Evolutionary conservation across 2,329 filamentous ascomycete species (phyloP).

Genomic region (Rhynchosporium graminicola): DNA sequence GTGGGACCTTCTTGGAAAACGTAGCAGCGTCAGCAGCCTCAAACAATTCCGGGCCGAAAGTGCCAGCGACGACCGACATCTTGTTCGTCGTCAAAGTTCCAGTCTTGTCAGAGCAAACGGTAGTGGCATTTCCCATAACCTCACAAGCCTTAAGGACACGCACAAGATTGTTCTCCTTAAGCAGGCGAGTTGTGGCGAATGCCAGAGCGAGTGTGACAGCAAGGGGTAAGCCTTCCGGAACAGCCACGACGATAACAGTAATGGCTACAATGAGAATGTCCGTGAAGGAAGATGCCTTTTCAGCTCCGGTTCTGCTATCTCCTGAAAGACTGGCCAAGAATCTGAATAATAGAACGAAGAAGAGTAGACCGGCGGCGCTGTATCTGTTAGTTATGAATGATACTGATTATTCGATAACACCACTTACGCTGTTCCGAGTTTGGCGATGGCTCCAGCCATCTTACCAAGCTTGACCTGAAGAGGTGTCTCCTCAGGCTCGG

Average conservation of each 20-base stretch:
- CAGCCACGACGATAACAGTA: constrained; percentile 68
- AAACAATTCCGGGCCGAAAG: constrained; percentile 54
- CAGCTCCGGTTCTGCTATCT: constrained; percentile 49
- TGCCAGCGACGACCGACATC: constrained; percentile 75
- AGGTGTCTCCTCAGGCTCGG: constrained; percentile 76
- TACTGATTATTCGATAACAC: too few species aligned
- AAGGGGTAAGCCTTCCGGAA: constrained; percentile 65
- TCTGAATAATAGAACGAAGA: constrained; percentile 76
- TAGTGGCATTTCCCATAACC: constrained; percentile 71
- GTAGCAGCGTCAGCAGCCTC: constrained; percentile 25
- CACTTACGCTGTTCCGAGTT: constrained; percentile 51
- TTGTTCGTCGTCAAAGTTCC: constrained; percentile 74
- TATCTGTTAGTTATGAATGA: neutral
- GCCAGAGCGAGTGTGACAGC: constrained; percentile 68
- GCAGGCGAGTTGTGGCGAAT: constrained; percentile 66
- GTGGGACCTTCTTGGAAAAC: constrained; percentile 13
- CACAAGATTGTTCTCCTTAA: constrained; percentile 70
- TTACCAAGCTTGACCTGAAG: constrained; percentile 76
- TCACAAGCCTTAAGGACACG: constrained; percentile 67
- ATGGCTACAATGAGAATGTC: constrained; percentile 64
- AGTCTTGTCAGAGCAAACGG: constrained; percentile 80
- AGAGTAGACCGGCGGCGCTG: constrained; percentile 69
- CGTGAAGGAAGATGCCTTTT: constrained; percentile 63
- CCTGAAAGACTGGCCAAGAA: constrained; percentile 65
- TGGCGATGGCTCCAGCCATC: constrained; percentile 76